A percentile compares a stretch with the other conserved stretches of the same genome.
Conservation (phyloP, 2,329 filamentous ascomycete species). For the Furcasterigmium sp. region DNA sequence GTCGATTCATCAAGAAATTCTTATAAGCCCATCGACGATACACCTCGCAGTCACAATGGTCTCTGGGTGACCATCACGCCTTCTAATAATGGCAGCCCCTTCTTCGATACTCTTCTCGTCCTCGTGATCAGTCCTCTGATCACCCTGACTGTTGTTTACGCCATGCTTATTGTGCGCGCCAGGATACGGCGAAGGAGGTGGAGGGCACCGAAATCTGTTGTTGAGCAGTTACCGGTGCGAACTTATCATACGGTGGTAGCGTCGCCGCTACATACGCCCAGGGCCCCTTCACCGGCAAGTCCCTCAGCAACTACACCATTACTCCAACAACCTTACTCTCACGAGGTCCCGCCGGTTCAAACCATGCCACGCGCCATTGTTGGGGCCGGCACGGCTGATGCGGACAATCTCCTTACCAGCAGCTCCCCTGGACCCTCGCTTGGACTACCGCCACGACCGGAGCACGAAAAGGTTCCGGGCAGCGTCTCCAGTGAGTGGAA, state of each 20-base stretch:
- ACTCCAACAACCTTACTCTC: slow-evolving; percentile 48
- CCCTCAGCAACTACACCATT: slow-evolving; percentile 76
- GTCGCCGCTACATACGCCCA: slow-evolving; percentile 49
- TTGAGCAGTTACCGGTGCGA: slow-evolving; percentile 88
- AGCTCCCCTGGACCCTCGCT: slow-evolving; percentile 35
- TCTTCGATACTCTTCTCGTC: slow-evolving; percentile 94
- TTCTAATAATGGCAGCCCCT: slow-evolving; percentile 82
- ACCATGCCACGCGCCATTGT: slow-evolving; percentile 18
- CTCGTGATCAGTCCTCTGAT: slow-evolving; percentile 92
- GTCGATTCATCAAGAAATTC: too few relatives aligned
- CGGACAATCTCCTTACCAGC: not conserved
- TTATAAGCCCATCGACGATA: slow-evolving; percentile 12
- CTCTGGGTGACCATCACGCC: slow-evolving; percentile 97
- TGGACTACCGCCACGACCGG: slow-evolving; percentile 23
- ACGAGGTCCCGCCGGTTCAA: slow-evolving; percentile 25
- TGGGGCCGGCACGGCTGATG: not conserved
- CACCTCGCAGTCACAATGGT: slow-evolving; percentile 58
- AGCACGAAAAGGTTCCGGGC: slow-evolving; percentile 43
- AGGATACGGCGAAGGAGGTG: slow-evolving; percentile 85
- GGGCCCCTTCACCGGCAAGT: slow-evolving; percentile 57
- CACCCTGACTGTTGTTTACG: slow-evolving; percentile 89
- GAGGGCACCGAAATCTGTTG: slow-evolving; percentile 95
- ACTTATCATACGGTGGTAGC: slow-evolving; percentile 84
- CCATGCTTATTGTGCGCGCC: slow-evolving; percentile 78
- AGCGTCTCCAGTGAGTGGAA: slow-evolving; percentile 52